Base-by-base conservation (phyloP, 2,329 filamentous ascomycete genomes). In the Aspergillus neotritici region DNA sequence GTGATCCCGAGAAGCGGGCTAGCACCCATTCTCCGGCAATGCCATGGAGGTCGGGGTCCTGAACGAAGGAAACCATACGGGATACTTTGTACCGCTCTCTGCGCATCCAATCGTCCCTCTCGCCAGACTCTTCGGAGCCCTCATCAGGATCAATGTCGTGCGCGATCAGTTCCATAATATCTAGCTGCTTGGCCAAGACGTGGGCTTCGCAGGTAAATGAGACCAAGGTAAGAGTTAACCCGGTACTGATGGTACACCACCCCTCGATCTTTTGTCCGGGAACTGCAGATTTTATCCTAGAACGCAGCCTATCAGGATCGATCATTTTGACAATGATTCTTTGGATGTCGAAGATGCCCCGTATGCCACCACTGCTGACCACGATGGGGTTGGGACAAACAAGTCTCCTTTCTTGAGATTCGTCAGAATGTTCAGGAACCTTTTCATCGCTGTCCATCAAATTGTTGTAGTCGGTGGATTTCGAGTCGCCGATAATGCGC, bases 21-120 rank as follows among this genome's bases (percentile, higher is more conserved):
- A 52, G 39, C 3, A 50, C 50, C 50, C 50, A 52, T 47, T 52
- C 50, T 11, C 50, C 50, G 9, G 50, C 50, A 30, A 52, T 47
- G 3, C 40, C 37, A 11, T 48, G 28, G 1, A 50, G 48, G 13
- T 50, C 35, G 4, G 43, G 14, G 15, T 48, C 46, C n/a, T 48
- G 41, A 10, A 52, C 48, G 9, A 52, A 52, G 12, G 43, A 34
- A 11, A 50, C 43, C 50, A 52, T 52, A n/a, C 50, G 50, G 11
- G 35, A 42, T 13, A 42, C 43, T 29, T 35, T 48, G 15, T 16
- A 34, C 17, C 31, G 4, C 40, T 41, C 34, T 36, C 39, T 17
- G 32, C 5, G 37, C 40, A 2, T 34, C 11, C 5, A 9, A 25
- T n/a, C 37, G 13, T 25, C n/a, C 7, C 21, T 25, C 7, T 8